phyloP scores from a whole-genome alignment of 768 basidiomycete genomes.

The Lactifluus hygrophoroides region DNA sequence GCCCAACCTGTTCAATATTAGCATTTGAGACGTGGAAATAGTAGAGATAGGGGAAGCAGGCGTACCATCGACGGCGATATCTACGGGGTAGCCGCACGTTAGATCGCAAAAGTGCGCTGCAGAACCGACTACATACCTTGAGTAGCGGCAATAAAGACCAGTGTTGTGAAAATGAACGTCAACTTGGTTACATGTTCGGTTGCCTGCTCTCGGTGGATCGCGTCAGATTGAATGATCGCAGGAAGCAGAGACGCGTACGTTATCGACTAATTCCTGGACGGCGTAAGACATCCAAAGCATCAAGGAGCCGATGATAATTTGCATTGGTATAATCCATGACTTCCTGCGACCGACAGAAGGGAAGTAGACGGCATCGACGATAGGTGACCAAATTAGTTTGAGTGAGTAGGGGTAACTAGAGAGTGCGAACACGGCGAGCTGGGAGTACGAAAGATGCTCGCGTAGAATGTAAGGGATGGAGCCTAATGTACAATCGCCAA shows the following conservation, averaged over 20 bases:
- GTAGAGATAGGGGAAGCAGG: slow-evolving; percentile 24
- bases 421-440: slow-evolving; percentile 89
- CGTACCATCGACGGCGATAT: slow-evolving; percentile 95
- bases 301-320: slow-evolving; percentile 75
- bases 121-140: slow-evolving; percentile 55
- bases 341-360: slow-evolving; percentile 85
- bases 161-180: slow-evolving; percentile 75
- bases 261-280: slow-evolving; percentile 67
- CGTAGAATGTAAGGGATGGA: slow-evolving; percentile 95
- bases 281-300: slow-evolving; percentile 74
- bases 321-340: slow-evolving; percentile 99
- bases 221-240: not conserved
- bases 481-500: slow-evolving; percentile 36
- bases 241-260: slow-evolving; percentile 40
- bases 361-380: slow-evolving; percentile 87
- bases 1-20: slow-evolving; percentile 50
- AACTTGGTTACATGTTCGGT: slow-evolving; percentile 68
- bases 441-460: slow-evolving; percentile 93
- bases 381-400: slow-evolving; percentile 94
- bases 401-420: slow-evolving; percentile 94
- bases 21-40: slow-evolving; percentile 27
- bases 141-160: slow-evolving; percentile 94
- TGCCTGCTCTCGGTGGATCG: slow-evolving; percentile 44
- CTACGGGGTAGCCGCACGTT: slow-evolving; percentile 33
- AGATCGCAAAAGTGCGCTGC: slow-evolving; percentile 10